These are phyloP conservation scores for Fraxinus americana DNA, from an alignment of 257 asterid species.

Conservation along the genomic window DNA sequence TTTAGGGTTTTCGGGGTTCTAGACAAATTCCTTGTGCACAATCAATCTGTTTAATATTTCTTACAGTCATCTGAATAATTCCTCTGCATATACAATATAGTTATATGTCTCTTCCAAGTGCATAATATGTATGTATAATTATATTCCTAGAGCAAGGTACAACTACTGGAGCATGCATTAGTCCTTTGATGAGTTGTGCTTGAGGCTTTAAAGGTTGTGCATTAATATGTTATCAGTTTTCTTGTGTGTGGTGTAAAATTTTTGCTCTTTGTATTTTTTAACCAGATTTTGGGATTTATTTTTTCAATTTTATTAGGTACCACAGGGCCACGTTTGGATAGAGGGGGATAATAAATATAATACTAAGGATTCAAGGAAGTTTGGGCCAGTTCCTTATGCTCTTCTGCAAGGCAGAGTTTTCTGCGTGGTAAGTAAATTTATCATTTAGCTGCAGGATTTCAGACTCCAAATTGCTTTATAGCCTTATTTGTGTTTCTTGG, in stretches of 20 bases:
- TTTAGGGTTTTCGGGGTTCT: slow-evolving; percentile 4
- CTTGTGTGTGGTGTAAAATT: background rate
- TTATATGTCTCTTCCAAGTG: background rate
- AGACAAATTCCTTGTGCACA: background rate
- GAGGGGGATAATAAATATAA: slow-evolving; percentile 63
- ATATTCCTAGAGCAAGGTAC: background rate
- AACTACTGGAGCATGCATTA: background rate
- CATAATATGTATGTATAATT: background rate
- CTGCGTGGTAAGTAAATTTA: slow-evolving; percentile 48
- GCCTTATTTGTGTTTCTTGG: background rate
- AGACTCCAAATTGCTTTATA: slow-evolving; percentile 4
- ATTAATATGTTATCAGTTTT: background rate
- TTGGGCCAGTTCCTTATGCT: slow-evolving; percentile 80
- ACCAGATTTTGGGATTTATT: background rate
- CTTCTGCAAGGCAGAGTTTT: slow-evolving; percentile 59
- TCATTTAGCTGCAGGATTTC: background rate
- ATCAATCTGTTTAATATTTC: background rate
- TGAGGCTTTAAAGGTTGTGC: background rate
- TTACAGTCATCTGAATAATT: background rate
- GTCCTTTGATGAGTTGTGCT: background rate
- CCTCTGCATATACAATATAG: background rate
- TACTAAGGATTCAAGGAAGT: slow-evolving; percentile 65
- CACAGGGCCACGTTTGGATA: slow-evolving; percentile 84
- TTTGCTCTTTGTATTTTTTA: background rate
- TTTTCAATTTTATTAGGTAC: slow-evolving; percentile 51